These are phyloP conservation scores for Colletotrichum abscissum DNA, from an alignment of 2,329 filamentous ascomycete species.

Conservation along the genomic window DNA sequence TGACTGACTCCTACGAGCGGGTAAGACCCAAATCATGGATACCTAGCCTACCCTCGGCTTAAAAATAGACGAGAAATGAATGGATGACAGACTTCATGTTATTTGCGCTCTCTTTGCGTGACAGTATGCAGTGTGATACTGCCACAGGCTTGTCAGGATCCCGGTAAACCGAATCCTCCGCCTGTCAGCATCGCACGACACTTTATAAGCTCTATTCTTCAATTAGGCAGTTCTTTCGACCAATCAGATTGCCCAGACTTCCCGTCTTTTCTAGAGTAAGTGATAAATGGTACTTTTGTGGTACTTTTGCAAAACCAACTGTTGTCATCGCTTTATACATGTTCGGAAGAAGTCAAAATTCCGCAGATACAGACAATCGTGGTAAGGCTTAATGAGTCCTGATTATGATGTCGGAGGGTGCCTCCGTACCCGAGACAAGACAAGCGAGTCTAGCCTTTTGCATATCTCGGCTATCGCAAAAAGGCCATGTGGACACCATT, in stretches of 20 bases:
- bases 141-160: not conserved
- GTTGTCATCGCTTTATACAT: not conserved
- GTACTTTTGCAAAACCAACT: not conserved
- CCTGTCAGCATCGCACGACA: not conserved
- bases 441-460: not conserved
- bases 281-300: not conserved
- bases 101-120: not conserved
- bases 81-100: not conserved
- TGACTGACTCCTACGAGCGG: not conserved
- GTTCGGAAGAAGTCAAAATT: not conserved
- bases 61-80: slow-evolving; percentile 1
- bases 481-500: not conserved
- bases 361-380: not conserved
- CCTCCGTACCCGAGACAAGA: not conserved
- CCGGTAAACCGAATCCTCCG: not conserved
- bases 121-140: not conserved
- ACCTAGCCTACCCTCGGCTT: not conserved
- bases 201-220: not conserved
- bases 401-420: not conserved
- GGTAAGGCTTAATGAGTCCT: not conserved
- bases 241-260: not conserved
- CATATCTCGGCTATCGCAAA: not conserved
- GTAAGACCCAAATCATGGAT: not conserved
- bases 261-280: not conserved
- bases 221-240: not conserved